Percentiles rank a stretch among this genome's conserved stretches.
These are phyloP conservation scores for Jimgerdemannia lactiflua DNA, from an alignment of 192 early-diverging fungal genomes.

Conservation along the genomic window DNA sequence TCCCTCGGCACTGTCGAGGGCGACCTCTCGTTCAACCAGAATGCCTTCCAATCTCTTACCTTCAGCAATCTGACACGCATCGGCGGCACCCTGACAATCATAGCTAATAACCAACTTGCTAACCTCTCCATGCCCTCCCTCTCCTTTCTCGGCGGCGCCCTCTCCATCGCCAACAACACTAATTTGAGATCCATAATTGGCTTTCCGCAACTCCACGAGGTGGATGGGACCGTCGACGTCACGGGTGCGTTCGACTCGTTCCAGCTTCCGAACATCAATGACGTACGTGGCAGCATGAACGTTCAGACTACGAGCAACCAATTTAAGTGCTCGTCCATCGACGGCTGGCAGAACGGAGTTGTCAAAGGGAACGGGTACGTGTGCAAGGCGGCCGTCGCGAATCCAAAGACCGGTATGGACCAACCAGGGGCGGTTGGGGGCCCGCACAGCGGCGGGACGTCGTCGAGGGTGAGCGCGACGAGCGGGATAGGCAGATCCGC, in stretches of 20 bases:
- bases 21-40: constrained; percentile 60
- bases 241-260: constrained; percentile 60
- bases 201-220: constrained; percentile 52
- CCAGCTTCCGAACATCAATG: constrained; percentile 34
- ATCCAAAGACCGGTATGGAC: not conserved
- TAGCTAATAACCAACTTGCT: constrained; percentile 50
- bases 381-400: constrained; percentile 8
- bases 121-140: constrained; percentile 56
- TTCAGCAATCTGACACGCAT: constrained; percentile 41
- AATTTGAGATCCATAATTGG: constrained; percentile 45
- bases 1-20: constrained; percentile 42
- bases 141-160: constrained; percentile 54
- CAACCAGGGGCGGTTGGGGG: not conserved
- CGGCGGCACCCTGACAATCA: constrained; percentile 54
- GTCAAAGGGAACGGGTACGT: constrained; percentile 25
- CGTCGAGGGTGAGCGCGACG: not conserved
- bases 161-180: constrained; percentile 64
- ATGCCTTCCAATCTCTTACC: constrained; percentile 46
- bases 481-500: not conserved
- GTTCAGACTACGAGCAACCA: constrained; percentile 55
- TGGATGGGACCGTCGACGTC: constrained; percentile 58
- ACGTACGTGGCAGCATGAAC: constrained; percentile 54
- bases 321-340: constrained; percentile 29
- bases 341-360: constrained; percentile 18
- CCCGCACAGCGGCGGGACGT: not conserved